Evolutionary conservation across 2,329 filamentous ascomycete genomes (phyloP), one percentile per base, ranked within the genome.

Genomic region (Paramyrothecium roridum): DNA sequence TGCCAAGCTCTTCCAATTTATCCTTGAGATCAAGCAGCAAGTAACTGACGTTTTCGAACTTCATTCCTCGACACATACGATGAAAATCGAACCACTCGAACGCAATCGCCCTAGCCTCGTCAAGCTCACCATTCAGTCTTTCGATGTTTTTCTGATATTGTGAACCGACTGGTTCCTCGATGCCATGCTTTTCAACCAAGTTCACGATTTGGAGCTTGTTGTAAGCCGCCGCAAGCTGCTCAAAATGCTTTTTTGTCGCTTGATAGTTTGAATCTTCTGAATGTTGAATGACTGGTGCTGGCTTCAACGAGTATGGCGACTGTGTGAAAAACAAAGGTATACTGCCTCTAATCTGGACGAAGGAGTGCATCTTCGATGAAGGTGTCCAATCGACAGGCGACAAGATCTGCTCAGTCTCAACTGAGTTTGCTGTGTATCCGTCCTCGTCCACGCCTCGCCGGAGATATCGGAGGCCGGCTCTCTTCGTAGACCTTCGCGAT

Each of bases 51-150:
- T 98, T 98, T 67, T 98, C 93, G 66, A 98, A 99, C 63, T 91
- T 96, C 93, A 99, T 97, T 0, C 95, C 95, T 17, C 91, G 88
- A 67, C 95, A 98, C 26, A 90, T 90, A 19, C 86, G 81, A 70
- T 98, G 95, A 65, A 99, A 99, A 67, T 99, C 95, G 64, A 98
- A 99, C 95, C 95, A 99, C 67, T 96, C 91, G 65, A 96, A 96
- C 1, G 69, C 63, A 34, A 72, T 64, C n/a, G 59, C 61, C 2
- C 71, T 50, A 17, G 60, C 69, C 21, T 84, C 78, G 20, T 79
- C 69, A 4, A 79, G 77, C 46, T 82, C 78, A 8, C 87, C 79
- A 59, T 95, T 96, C 53, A 93, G 76, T 22, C 77, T 72, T 50
- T 84, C 76, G 2, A 90, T 80, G 56, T 86, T 85, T 51, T 82